Base-by-base conservation (phyloP, 257 asterid genomes). In the Scutellaria galericulata region DNA sequence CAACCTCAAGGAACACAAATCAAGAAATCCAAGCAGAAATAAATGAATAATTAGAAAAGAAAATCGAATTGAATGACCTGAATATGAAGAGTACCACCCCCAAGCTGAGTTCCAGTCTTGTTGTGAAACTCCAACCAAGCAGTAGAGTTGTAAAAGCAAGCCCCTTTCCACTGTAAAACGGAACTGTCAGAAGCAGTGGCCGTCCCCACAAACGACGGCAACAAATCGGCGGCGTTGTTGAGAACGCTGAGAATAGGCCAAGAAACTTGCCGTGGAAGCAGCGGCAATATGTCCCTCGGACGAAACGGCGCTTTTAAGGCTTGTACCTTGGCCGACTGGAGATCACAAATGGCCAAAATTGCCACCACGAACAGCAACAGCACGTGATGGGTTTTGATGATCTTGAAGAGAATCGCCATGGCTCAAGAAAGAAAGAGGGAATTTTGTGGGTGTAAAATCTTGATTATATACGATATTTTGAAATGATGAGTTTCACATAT, bases 31-130 rank as follows among this genome's bases (percentile, higher is more conserved):
- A 53, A 45, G 3, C 59, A 51, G 5, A 55, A 39, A 0, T 27
- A 63, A 75, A 80, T 62, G 14, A n/a, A 77, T 7, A 53, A 18
- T 35, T 13, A 41, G 27, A 79, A 24, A 74, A 55, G 6, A 52
- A 27, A 0, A 54, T 5, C 27, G 2, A 42, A 24, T 24, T 45
- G 42, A 78, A 73, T 50, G 10, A 93, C 98, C 95, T 89, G 84
- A 69, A 94, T 73, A 77, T 88, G 98, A 69, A 94, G 95, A 68
- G 97, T 91, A 5, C 95, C 98, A 7, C 98, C 97, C 75, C 96
- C 98, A 80, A 88, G 91, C 74, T 79, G 72, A 74, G 70, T 86
- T 8, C 82, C 83, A 63, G 77, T 78, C 35, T 88, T 87, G 71
- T 91, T 91, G 70, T 89, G 83, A 35, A 94, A 85, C 85, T 88